Conservation (phyloP, 768 basidiomycete species). For the Calocera cornea region DNA sequence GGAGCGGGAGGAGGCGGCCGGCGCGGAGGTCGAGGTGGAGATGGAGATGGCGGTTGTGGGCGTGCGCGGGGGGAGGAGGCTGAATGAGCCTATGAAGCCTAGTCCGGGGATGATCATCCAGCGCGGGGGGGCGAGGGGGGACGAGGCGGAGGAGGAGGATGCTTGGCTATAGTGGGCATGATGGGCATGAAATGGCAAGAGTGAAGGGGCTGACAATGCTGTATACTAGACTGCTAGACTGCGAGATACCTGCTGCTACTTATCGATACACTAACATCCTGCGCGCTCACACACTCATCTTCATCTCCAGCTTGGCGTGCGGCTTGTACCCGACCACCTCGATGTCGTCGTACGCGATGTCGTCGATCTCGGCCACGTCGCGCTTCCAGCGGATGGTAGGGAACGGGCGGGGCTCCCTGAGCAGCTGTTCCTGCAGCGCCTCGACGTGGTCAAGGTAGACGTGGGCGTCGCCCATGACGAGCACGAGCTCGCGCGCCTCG, state of each 20-base stretch:
- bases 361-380: conserved; percentile 59
- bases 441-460: conserved; percentile 87
- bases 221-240: conserved; percentile 2
- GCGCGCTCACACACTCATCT: conserved; percentile 70
- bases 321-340: conserved; percentile 77
- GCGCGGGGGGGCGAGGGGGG: neutral
- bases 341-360: conserved; percentile 67
- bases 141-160: neutral
- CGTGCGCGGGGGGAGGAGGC: neutral
- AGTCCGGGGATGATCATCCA: neutral
- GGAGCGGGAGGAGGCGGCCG: neutral
- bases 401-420: conserved; percentile 64
- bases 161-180: neutral
- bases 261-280: neutral
- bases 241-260: neutral
- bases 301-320: conserved; percentile 77
- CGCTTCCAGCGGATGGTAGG: conserved; percentile 67
- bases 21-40: neutral
- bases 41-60: neutral
- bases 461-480: conserved; percentile 96
- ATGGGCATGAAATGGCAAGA: neutral
- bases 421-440: conserved; percentile 70
- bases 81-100: neutral
- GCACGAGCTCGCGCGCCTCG: conserved; percentile 75
- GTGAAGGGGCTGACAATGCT: neutral